Conservation (phyloP, 2,329 filamentous ascomycete species). For the Tolypocladium ophioglossoides region DNA sequence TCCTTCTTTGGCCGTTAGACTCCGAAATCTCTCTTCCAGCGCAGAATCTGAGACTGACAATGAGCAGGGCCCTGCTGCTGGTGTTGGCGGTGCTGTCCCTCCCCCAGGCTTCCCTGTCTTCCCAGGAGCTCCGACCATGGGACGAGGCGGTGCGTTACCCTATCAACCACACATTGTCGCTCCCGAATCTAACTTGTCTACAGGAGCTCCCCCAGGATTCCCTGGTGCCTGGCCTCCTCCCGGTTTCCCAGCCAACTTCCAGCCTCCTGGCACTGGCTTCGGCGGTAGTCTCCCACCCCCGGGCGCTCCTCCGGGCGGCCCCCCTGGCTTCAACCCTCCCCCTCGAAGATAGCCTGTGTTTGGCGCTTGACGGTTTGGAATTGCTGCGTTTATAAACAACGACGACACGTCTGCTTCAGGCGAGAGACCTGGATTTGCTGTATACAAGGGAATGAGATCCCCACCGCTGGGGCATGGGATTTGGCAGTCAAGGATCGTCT, state of each 20-base stretch:
- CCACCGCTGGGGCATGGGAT: neutral
- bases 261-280: slow-evolving; percentile 4
- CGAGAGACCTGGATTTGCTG: slow-evolving; percentile 11
- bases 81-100: slow-evolving; percentile 64
- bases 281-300: slow-evolving; percentile 4
- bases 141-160: slow-evolving; percentile 42
- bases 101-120: slow-evolving; percentile 48
- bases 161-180: slow-evolving; percentile 1
- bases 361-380: slow-evolving; percentile 13
- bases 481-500: neutral
- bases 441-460: slow-evolving; percentile 2
- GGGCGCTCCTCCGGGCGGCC: slow-evolving; percentile 34
- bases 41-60: slow-evolving; percentile 8
- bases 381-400: slow-evolving; percentile 12
- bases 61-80: slow-evolving; percentile 64
- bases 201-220: slow-evolving; percentile 40
- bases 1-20: slow-evolving; percentile 59
- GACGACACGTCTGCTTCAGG: slow-evolving; percentile 13
- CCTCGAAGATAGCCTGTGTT: slow-evolving; percentile 41
- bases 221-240: slow-evolving; percentile 21
- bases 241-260: slow-evolving; percentile 2
- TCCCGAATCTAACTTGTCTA: slow-evolving; percentile 19
- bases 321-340: slow-evolving; percentile 68
- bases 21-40: neutral
- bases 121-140: slow-evolving; percentile 37